Base-by-base conservation (phyloP, 31 red algal genomes). In the Endocladia muricata region DNA sequence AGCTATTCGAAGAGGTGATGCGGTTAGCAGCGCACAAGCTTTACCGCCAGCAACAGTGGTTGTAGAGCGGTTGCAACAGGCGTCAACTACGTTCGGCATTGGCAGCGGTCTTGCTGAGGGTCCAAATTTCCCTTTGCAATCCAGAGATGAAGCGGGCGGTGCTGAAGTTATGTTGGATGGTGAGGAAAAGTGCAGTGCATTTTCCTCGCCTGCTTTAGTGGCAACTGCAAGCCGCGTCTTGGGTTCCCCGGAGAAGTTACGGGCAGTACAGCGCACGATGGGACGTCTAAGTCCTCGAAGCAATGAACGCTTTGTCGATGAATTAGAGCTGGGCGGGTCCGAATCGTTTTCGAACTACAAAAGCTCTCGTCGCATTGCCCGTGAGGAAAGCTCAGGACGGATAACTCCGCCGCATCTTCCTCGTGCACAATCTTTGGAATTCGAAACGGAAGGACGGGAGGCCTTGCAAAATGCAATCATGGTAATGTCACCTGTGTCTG, bases 231-330 rank as follows among this genome's bases (percentile, higher is more conserved):
- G 26, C 38, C 38, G 47, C 5, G 25, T 58, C 4, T 23, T 75
- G 19, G 71, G 71, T 19, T 75, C 71, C 11, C 26, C 44, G 7
- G 71, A 55, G 21, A 55, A 37, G 43, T 29, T 75, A 28, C 35
- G 49, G 26, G 49, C 38, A 9, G 26, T 75, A 9, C 43, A 11
- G 25, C 25, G 37, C 15, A 36, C 15, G 3, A 75, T 75, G 71
- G 71, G 71, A 37, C 35, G 71, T 23, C 48, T 75, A 13, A 75
- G 71, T 34, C 49, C 49, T 4, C 43, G 29, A 26, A 75, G 47
- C 49, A 75, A 75, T 55, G 71, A 75, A 21, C 43, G 48, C n/a
- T 75, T 75, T 33, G 38, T 75, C 21, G 71, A 75, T 11, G 71
- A 85, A 47, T 30, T 85, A 31, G 22, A 75, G 54, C 37, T 74